phyloP scores from a whole-genome alignment of 768 basidiomycete species.

The Austroboletus eburneus region DNA sequence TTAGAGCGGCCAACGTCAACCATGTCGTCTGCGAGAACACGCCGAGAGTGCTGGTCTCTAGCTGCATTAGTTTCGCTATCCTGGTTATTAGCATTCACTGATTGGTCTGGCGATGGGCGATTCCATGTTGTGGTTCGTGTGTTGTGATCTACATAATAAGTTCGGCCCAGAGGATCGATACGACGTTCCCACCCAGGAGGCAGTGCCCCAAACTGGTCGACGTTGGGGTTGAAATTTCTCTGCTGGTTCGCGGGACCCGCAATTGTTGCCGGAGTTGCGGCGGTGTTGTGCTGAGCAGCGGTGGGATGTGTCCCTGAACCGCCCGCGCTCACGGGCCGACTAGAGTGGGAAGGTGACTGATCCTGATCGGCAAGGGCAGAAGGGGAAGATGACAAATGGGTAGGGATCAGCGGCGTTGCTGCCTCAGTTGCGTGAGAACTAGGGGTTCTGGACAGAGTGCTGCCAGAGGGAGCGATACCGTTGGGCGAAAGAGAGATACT shows the following conservation, averaged over 20 bases:
- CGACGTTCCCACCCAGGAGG: slow-evolving; percentile 96
- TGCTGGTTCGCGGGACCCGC: slow-evolving; percentile 46
- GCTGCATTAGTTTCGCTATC: slow-evolving; percentile 81
- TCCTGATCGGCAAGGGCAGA: slow-evolving; percentile 29
- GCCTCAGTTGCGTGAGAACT: slow-evolving; percentile 66
- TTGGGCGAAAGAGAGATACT: slow-evolving; percentile 54
- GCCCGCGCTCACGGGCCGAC: slow-evolving; percentile 37
- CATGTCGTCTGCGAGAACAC: slow-evolving; percentile 80
- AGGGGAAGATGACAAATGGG: slow-evolving; percentile 26
- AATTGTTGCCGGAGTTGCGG: slow-evolving; percentile 29
- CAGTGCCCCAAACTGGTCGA: slow-evolving; percentile 89
- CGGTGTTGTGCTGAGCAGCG: slow-evolving; percentile 18
- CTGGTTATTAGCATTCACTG: slow-evolving; percentile 65
- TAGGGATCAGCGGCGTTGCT: slow-evolving; percentile 37
- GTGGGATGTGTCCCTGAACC: slow-evolving; percentile 16
- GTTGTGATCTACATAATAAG: slow-evolving; percentile 99
- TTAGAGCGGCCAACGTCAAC: slow-evolving; percentile 63
- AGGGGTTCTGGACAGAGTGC: slow-evolving; percentile 53
- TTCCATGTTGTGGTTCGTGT: slow-evolving; percentile 98
- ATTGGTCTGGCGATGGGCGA: slow-evolving; percentile 75
- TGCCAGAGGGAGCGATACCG: slow-evolving; percentile 31
- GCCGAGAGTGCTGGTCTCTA: slow-evolving; percentile 80
- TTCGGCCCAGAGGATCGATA: slow-evolving; percentile 91
- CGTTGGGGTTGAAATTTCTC: slow-evolving; percentile 90
- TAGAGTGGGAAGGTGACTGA: slow-evolving; percentile 22